Evolutionary conservation across 495 filamentous ascomycete genomes (phyloP).

Genomic region (Trichoderma orchidacearum): DNA sequence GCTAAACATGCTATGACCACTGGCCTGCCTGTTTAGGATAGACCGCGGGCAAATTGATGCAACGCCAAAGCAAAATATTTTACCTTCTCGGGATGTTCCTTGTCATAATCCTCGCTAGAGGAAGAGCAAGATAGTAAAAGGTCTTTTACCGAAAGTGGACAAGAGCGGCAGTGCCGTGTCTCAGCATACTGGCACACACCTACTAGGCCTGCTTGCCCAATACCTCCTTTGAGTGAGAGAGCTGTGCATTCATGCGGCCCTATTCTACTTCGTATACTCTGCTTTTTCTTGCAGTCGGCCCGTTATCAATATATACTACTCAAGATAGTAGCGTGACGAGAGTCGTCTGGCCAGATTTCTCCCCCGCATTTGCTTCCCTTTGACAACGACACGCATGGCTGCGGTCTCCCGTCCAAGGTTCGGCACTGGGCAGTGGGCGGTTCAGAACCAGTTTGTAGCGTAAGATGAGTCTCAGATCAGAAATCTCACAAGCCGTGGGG

Average conservation of each 20-base stretch:
- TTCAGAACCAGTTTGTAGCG: too few relatives aligned
- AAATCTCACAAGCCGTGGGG: not conserved
- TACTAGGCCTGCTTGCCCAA: not conserved
- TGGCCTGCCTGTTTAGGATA: not conserved
- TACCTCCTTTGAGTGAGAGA: not conserved
- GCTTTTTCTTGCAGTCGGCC: not conserved
- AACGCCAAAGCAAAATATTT: not conserved
- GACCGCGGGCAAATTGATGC: not conserved
- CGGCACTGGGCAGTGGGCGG: too few relatives aligned
- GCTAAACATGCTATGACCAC: not conserved
- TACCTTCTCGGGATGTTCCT: not conserved
- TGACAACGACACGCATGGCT: not conserved
- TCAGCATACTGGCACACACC: not conserved
- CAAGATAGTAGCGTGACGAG: not conserved
- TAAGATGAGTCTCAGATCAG: not conserved
- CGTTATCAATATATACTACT: not conserved
- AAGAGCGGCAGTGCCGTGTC: not conserved
- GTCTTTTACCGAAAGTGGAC: not conserved
- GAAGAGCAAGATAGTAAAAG: not conserved
- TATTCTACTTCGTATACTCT: too few relatives aligned
- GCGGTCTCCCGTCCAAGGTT: not conserved
- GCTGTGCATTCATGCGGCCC: not conserved
- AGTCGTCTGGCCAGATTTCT: not conserved
- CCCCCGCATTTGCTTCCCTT: not conserved
- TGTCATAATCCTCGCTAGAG: not conserved